A percentile compares a stretch with the other conserved stretches of the same genome.
Conservation (phyloP, 2,329 filamentous ascomycete species). For the Cyclaneusma minus region DNA sequence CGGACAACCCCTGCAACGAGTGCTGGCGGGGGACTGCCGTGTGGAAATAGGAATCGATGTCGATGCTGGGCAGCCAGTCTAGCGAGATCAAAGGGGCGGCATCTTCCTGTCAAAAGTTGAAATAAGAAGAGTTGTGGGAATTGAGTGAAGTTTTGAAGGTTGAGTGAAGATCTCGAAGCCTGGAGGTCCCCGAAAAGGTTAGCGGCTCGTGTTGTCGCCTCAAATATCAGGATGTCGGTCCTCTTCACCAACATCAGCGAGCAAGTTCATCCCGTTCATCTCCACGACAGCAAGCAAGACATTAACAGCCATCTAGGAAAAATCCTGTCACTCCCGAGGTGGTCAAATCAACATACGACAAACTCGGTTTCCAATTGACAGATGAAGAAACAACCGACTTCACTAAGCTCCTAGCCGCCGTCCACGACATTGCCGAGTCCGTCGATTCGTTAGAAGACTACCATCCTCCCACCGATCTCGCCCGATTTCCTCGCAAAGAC, state of each 20-base stretch:
- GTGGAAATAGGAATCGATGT: no score
- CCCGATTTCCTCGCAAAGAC: conserved; percentile 26
- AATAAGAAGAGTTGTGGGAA: no score
- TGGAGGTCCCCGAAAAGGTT: no score
- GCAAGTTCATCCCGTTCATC: conserved; percentile 10
- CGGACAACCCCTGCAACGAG: no score
- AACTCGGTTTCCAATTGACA: conserved; percentile 22
- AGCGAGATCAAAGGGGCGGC: no score
- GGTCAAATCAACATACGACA: conserved; percentile 20
- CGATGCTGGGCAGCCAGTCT: no score
- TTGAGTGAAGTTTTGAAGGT: no score
- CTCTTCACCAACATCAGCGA: conserved; percentile 14
- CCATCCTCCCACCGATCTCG: conserved; percentile 16
- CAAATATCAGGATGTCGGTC: conserved; percentile 5
- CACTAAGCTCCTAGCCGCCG: conserved; percentile 29
- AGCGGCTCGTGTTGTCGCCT: no score
- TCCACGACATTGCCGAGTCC: conserved; percentile 33
- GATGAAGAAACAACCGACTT: conserved; percentile 26
- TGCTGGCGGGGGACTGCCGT: no score
- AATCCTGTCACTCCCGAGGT: conserved; percentile 27
- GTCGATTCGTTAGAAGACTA: conserved; percentile 22
- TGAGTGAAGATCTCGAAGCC: no score
- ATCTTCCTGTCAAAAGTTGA: no score
- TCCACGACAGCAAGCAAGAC: background rate
- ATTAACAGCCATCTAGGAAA: conserved; percentile 9